phyloP scores from a whole-genome alignment of 83 land plant genomes.

The Picea abies region DNA sequence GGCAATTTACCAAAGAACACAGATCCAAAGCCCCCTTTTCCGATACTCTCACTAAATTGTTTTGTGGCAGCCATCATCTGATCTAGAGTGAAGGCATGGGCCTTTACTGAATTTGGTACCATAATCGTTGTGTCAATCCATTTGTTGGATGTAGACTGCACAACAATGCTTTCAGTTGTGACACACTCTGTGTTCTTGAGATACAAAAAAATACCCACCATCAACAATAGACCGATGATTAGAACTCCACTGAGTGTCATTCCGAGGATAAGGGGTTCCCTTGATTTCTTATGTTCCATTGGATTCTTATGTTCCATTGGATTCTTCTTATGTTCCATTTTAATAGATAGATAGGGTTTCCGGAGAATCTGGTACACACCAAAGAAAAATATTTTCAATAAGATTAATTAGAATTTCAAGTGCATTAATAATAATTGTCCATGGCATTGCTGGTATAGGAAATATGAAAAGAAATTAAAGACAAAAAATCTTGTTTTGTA shows the following conservation, averaged over 20 bases:
- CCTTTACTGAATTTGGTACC: not conserved
- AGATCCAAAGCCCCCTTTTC: slow-evolving; percentile 2
- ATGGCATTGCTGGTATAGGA: too few species aligned
- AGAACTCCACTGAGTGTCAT: not conserved
- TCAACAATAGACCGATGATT: too few species aligned
- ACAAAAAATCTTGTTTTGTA: too few species aligned
- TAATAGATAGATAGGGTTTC: too few species aligned
- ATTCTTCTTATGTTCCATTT: too few species aligned
- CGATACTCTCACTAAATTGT: not conserved
- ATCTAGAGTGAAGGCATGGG: not conserved
- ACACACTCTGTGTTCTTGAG: not conserved
- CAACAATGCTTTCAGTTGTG: not conserved
- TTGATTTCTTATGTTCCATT: too few species aligned
- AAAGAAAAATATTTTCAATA: too few species aligned
- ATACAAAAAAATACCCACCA: not conserved
- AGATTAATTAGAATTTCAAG: too few species aligned
- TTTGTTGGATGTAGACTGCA: not conserved
- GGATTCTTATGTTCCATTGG: too few species aligned
- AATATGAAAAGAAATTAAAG: too few species aligned
- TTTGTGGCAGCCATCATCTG: not conserved
- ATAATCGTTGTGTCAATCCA: not conserved
- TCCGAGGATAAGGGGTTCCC: not conserved
- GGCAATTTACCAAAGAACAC: not conserved
- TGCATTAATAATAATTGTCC: too few species aligned
- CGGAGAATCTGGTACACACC: too few species aligned